phyloP scores from a whole-genome alignment of 495 filamentous ascomycete genomes.

The Hypomontagnella submonticulosa region DNA sequence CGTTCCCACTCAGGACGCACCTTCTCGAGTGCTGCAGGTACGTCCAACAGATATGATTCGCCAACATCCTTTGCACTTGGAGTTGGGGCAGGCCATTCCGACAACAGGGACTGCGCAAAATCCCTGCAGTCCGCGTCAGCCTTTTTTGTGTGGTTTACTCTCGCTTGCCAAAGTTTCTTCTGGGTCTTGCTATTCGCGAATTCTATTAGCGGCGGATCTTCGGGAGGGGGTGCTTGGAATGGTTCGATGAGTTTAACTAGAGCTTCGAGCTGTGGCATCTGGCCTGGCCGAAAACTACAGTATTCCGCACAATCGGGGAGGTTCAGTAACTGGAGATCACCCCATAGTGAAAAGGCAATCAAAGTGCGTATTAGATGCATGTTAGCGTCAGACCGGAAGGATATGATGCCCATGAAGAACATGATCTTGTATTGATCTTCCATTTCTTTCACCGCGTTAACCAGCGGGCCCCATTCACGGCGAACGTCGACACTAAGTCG shows the following conservation, averaged over 20 bases:
- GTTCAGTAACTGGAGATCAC: conserved; percentile 36
- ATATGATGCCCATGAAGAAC: conserved; percentile 41
- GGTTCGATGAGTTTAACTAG: conserved; percentile 41
- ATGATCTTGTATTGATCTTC: conserved; percentile 27
- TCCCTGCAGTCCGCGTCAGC: conserved; percentile 43
- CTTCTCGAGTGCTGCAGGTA: conserved; percentile 49
- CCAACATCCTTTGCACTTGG: conserved; percentile 14
- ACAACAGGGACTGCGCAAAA: conserved; percentile 46
- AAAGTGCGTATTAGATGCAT: conserved; percentile 44
- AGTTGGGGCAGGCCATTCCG: conserved; percentile 49
- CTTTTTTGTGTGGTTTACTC: conserved; percentile 37
- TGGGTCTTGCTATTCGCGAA: conserved; percentile 40
- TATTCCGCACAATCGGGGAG: conserved; percentile 44
- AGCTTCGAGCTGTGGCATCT: conserved; percentile 47
- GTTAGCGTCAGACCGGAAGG: conserved; percentile 46
- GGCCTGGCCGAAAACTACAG: conserved; percentile 44
- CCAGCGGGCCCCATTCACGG: conserved; percentile 51
- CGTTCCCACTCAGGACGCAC: conserved; percentile 61
- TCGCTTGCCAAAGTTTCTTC: conserved; percentile 36
- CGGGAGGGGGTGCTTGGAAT: conserved; percentile 27
- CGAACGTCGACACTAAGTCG: conserved; percentile 48
- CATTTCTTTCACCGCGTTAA: conserved; percentile 42
- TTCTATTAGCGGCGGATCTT: conserved; percentile 33
- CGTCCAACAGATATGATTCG: conserved; percentile 46
- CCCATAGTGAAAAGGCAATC: conserved; percentile 47